Percentiles rank a stretch among this genome's conserved stretches.
Conservation (phyloP, 2,329 filamentous ascomycete species). For the Colletotrichum sp. region DNA sequence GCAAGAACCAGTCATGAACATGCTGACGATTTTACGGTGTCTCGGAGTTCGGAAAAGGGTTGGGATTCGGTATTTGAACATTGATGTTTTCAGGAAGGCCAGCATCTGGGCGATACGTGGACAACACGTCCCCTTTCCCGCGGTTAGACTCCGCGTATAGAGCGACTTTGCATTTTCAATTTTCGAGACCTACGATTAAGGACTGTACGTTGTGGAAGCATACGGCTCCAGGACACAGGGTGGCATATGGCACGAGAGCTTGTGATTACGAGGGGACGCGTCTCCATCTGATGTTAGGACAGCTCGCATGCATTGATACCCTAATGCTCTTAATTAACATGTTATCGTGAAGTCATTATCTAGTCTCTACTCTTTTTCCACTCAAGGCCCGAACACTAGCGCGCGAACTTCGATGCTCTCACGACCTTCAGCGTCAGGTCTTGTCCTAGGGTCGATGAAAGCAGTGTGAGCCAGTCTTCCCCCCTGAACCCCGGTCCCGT, state of each 20-base stretch:
- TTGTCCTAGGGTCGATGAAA: conserved; percentile 77
- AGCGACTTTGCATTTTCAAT: conserved; percentile 1
- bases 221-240: not conserved
- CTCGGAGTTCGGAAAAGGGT: conserved; percentile 11
- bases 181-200: not conserved
- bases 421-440: conserved; percentile 70
- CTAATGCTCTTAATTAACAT: conserved; percentile 11
- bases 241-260: not conserved
- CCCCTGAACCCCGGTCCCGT: conserved; percentile 52
- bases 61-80: not conserved
- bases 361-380: not conserved
- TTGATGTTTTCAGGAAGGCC: not conserved
- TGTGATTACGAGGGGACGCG: not conserved
- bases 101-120: not conserved
- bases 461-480: conserved; percentile 75
- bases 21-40: conserved; percentile 3
- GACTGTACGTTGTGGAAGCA: not conserved
- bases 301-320: conserved; percentile 11
- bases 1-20: conserved; percentile 33
- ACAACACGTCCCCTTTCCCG: not conserved
- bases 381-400: conserved; percentile 77
- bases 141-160: not conserved
- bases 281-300: not conserved
- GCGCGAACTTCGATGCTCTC: conserved; percentile 92
- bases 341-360: conserved; percentile 5